phyloP scores from a whole-genome alignment of 208 protist genomes.

The Acanthamoeba polyphaga region DNA sequence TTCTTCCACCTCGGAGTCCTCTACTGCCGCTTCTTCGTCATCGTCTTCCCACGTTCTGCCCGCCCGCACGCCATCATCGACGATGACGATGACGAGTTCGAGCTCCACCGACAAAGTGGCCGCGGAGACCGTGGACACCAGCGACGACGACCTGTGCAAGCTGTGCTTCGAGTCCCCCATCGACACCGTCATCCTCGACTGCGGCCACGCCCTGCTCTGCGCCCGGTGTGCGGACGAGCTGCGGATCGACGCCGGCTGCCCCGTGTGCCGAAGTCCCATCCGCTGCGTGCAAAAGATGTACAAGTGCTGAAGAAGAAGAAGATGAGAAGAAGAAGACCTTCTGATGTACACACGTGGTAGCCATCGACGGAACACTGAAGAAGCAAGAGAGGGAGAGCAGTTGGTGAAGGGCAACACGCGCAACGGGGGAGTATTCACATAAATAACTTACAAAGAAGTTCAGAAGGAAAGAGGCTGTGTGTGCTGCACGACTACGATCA shows the following conservation, averaged over 20 bases:
- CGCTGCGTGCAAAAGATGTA: conserved; percentile 2
- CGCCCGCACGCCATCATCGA: background rate
- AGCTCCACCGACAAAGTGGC: no score
- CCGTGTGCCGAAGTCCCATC: conserved; percentile 11
- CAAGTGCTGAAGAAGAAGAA: background rate
- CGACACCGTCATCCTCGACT: conserved; percentile 47
- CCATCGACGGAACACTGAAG: no score
- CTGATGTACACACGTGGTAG: no score
- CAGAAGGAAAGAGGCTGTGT: background rate
- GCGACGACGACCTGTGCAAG: conserved; percentile 34
- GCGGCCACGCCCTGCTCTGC: conserved; percentile 39
- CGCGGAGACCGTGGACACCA: no score
- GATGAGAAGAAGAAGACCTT: no score
- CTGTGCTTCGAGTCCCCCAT: conserved; percentile 21
- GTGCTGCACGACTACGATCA: background rate
- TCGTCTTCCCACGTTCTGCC: background rate
- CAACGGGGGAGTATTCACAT: background rate
- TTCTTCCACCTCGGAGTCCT: background rate
- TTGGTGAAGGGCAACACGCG: background rate
- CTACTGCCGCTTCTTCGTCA: background rate
- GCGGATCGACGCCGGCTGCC: background rate
- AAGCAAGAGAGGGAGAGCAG: no score
- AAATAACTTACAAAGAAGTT: conserved; percentile 13
- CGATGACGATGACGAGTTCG: background rate
- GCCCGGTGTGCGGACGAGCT: background rate